Conservation (phyloP, 768 basidiomycete genomes). For the Rhodotorula diobovata region DNA sequence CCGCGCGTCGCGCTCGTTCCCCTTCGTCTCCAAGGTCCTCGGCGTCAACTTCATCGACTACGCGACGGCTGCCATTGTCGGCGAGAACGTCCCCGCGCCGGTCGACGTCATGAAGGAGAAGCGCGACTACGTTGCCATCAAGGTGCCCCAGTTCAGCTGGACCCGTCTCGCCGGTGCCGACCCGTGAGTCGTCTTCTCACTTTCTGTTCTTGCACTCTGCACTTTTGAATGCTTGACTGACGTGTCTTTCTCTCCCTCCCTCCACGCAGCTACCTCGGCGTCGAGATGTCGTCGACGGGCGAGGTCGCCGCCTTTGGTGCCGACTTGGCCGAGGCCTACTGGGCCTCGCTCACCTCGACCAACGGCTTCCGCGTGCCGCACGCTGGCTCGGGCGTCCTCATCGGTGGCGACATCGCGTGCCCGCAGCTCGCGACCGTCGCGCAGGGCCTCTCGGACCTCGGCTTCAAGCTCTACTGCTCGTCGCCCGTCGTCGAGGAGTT, state of each 20-base stretch:
- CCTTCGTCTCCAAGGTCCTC: conserved; percentile 97
- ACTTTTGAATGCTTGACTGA: neutral
- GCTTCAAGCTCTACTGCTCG: conserved; percentile 93
- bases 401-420: conserved; percentile 82
- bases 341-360: conserved; percentile 84
- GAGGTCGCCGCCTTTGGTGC: conserved; percentile 94
- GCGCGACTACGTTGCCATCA: conserved; percentile 88
- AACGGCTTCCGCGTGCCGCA: conserved; percentile 91
- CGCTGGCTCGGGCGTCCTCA: conserved; percentile 68
- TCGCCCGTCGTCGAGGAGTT: conserved; percentile 71
- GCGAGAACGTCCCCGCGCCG: conserved; percentile 76
- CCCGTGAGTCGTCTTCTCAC: conserved; percentile 74
- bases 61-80: conserved; percentile 80
- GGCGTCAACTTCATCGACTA: conserved; percentile 96
- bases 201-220: conserved; percentile 48
- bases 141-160: conserved; percentile 79
- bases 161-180: conserved; percentile 91
- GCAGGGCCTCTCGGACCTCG: conserved; percentile 70
- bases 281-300: conserved; percentile 41
- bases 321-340: conserved; percentile 91
- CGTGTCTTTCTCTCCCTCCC: neutral
- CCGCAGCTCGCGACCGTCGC: conserved; percentile 83
- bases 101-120: conserved; percentile 84
- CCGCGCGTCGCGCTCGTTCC: conserved; percentile 95
- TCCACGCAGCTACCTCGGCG: conserved; percentile 5